phyloP scores from a whole-genome alignment of 2,329 filamentous ascomycete genomes.

The Stachybotrys echinatus region DNA sequence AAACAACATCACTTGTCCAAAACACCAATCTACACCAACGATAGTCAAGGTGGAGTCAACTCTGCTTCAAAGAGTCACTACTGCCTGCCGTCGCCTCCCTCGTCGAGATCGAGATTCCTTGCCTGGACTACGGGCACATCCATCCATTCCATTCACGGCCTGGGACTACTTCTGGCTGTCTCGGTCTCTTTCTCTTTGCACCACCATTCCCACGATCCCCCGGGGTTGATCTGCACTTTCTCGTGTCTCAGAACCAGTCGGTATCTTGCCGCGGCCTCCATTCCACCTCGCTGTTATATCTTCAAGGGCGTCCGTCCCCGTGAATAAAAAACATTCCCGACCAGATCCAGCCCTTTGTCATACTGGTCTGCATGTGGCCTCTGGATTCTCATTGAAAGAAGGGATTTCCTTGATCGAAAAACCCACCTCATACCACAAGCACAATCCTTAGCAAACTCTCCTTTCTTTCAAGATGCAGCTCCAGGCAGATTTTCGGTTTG shows the following conservation, averaged over 20 bases:
- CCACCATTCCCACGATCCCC: conserved; percentile 23
- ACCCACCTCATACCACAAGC: neutral
- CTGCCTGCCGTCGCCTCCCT: neutral
- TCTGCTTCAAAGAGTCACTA: neutral
- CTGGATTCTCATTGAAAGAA: conserved; percentile 1
- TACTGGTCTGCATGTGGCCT: conserved; percentile 1
- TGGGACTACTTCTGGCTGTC: conserved; percentile 26
- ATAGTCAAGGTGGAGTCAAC: conserved; percentile 12
- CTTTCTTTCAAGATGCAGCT: conserved; percentile 26
- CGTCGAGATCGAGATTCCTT: neutral
- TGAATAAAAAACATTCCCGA: conserved; percentile 28
- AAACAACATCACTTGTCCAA: conserved; percentile 11
- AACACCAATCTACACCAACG: conserved; percentile 18
- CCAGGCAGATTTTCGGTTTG: conserved; percentile 31
- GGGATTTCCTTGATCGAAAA: neutral
- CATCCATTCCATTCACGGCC: conserved; percentile 26
- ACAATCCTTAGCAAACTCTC: neutral
- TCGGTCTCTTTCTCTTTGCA: conserved; percentile 22
- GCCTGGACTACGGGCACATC: conserved; percentile 11
- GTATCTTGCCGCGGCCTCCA: conserved; percentile 23
- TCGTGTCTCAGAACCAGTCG: conserved; percentile 26
- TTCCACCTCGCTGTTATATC: conserved; percentile 35
- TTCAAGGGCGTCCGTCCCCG: conserved; percentile 31
- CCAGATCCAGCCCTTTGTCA: conserved; percentile 15
- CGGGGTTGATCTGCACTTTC: conserved; percentile 26